Evolutionary conservation across 2,329 filamentous ascomycete species (phyloP), one percentile per base, ranked within the genome.

Genomic region (Spiromastix sp.): DNA sequence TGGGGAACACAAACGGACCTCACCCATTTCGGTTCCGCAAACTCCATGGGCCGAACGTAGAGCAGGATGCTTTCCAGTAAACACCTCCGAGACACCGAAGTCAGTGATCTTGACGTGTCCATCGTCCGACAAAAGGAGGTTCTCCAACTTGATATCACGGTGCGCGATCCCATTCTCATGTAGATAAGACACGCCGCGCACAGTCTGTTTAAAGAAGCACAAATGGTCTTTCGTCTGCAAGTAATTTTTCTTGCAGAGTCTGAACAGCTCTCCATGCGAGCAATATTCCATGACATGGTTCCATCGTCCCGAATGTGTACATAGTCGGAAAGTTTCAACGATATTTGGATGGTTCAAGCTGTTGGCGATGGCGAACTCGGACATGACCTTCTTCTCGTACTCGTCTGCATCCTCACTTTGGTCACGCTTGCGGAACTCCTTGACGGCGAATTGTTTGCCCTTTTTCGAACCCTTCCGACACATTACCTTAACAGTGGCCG

Each of bases 211-310:
- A 72, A 93, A 93, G 43, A 93, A 70, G 59, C 86, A 93, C 20
- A 82, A 64, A 7, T 82, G 78, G 52, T 93, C 84, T 5, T 77
- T 70, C 3, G 66, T 61, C 38, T 66, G 72, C 43, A 93, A 74
- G 48, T 81, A 79, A 21, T 73, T 72, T 54, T 79, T 80, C 44
- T 79, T 73, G 25, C 93, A 79, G 9, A 93, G 64, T 42, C 70
- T 69, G 55, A 81, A 89, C 4, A 94, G 64, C 51, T 93, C 86
- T 30, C 86, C 85, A 46, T 85, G 76, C 3, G 75, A 71, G 62
- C 86, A 93, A 56, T 83, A 93, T 55, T 94, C 85, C 86, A 94
- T 94, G 37, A 93, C 84, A 55, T 93, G 84, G 55, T 85, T 87
- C 81, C 83, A 93, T 25, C 80, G 77, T 20, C 74, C 76, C 46